Percentiles rank a stretch among this genome's conserved stretches.
These are phyloP conservation scores for Cystobasidium pallidum DNA, from an alignment of 1,284 basidiomycete genomes.

Conservation along the genomic window DNA sequence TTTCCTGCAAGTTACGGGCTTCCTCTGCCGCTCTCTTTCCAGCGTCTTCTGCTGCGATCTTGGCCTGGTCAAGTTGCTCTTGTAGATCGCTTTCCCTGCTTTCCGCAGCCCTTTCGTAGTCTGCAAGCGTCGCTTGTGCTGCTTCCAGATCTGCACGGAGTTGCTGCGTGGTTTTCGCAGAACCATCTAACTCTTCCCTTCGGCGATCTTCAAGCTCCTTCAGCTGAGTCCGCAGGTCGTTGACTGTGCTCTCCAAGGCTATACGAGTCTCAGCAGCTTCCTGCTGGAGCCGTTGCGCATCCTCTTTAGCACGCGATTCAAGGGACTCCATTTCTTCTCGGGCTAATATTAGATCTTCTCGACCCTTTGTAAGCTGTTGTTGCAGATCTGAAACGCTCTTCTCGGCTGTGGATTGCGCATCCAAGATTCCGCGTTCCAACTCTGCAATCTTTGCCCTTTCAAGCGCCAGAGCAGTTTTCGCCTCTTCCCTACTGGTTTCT, in stretches of 20 bases:
- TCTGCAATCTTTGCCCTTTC: background rate
- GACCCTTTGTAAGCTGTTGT: constrained; percentile 16
- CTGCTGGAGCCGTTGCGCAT: constrained; percentile 6
- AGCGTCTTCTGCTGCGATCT: background rate
- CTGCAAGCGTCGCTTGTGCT: background rate
- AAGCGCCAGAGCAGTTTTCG: background rate
- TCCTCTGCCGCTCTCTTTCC: background rate
- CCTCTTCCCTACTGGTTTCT: background rate
- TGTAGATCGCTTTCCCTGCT: background rate
- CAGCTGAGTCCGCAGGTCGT: background rate
- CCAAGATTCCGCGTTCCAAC: constrained; percentile 1
- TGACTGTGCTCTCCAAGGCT: background rate
- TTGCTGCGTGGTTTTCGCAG: background rate
- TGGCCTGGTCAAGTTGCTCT: constrained; percentile 30
- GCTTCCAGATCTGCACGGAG: background rate
- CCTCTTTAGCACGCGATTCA: constrained; percentile 28
- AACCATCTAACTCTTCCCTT: background rate
- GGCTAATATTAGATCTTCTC: background rate
- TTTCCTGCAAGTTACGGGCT: background rate
- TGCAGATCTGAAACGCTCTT: constrained; percentile 32
- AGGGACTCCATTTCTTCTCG: constrained; percentile 29
- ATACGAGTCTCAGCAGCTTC: background rate
- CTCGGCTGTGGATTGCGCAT: constrained; percentile 28
- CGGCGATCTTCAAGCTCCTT: background rate
- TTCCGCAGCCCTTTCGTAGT: constrained; percentile 40